Percentiles rank a stretch among this genome's conserved stretches.
Conservation (phyloP, 257 asterid species). For the Solanum pinnatisectum region DNA sequence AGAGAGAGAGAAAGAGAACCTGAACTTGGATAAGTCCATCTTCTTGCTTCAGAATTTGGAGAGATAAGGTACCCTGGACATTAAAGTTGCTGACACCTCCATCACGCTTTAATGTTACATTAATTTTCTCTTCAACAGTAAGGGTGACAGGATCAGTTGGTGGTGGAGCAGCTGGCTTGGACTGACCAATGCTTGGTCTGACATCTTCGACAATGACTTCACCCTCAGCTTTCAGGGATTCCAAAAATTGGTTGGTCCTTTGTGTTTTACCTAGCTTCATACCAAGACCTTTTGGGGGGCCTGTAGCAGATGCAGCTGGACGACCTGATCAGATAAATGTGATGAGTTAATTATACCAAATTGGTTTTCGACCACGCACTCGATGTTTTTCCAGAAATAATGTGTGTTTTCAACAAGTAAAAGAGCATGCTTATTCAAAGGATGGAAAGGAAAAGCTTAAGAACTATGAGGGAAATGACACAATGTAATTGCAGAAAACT, state of each 20-base stretch:
- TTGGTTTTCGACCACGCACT: neutral
- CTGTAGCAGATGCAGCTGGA: conserved; percentile 61
- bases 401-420: too few species aligned
- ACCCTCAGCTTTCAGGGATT: conserved; percentile 86
- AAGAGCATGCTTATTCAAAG: neutral
- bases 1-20: conserved; percentile 22
- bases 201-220: conserved; percentile 80
- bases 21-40: conserved; percentile 89
- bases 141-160: conserved; percentile 85
- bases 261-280: conserved; percentile 84
- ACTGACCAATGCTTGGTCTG: conserved; percentile 62
- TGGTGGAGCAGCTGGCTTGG: conserved; percentile 54
- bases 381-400: neutral
- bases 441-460: neutral
- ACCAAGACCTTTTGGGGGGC: conserved; percentile 83
- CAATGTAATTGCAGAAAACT: neutral
- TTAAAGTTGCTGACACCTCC: conserved; percentile 85
- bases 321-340: conserved; percentile 40
- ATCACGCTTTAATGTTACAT: conserved; percentile 57
- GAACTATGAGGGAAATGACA: neutral
- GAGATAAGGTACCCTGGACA: conserved; percentile 76
- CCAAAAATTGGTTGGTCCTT: conserved; percentile 75
- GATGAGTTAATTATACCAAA: neutral
- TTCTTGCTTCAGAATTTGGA: conserved; percentile 76
- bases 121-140: conserved; percentile 75